Evolutionary conservation across 768 basidiomycete genomes (phyloP).

Genomic region (Tricholoma furcatifolium): DNA sequence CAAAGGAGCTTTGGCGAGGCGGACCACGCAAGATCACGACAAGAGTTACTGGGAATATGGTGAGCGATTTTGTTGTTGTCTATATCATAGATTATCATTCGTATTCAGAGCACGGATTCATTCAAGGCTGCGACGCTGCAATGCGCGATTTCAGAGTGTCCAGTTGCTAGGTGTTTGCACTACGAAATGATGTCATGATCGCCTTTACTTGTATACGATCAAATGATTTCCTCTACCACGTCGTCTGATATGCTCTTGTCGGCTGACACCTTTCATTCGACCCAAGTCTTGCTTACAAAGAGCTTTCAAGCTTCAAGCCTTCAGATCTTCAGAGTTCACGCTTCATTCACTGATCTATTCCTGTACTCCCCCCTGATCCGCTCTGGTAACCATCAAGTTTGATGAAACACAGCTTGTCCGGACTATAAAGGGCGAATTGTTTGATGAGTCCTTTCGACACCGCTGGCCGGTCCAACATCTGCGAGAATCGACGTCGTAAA

Average conservation of each 20-base stretch:
- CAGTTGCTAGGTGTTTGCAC: slow-evolving; percentile 26
- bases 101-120: slow-evolving; percentile 55
- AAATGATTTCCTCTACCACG: no score
- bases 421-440: not conserved
- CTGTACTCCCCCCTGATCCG: not conserved
- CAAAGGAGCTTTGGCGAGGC: slow-evolving; percentile 54
- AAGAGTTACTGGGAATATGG: slow-evolving; percentile 66
- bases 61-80: slow-evolving; percentile 23
- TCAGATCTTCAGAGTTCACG: no score
- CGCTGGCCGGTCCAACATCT: slow-evolving; percentile 4
- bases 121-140: slow-evolving; percentile 51
- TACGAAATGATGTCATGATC: no score
- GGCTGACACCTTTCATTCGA: no score
- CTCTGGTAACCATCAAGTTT: not conserved
- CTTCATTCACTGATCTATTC: no score
- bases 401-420: not conserved
- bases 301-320: no score
- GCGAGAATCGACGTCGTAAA: not conserved
- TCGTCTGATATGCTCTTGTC: no score
- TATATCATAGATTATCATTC: not conserved
- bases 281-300: no score
- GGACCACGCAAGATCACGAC: slow-evolving; percentile 44
- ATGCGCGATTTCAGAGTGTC: slow-evolving; percentile 30
- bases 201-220: no score
- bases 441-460: not conserved